Evolutionary conservation across 2,329 filamentous ascomycete species (phyloP), one percentile per base, ranked within the genome.

Genomic region (Exophiala spinifera): DNA sequence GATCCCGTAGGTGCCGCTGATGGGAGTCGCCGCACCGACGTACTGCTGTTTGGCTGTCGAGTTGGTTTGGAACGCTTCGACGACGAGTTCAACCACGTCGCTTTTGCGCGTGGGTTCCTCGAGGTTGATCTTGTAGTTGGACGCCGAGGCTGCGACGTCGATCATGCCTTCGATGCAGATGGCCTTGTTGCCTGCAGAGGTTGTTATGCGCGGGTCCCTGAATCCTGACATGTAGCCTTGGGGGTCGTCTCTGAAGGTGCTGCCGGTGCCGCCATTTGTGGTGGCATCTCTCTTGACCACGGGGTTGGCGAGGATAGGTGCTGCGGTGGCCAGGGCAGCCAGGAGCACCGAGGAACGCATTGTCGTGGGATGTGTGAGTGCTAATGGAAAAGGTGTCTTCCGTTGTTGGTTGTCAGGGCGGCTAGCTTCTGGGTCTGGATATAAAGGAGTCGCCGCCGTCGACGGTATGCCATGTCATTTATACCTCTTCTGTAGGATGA

Each of bases 211-310:
- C 7, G 51, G 17, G 28, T 53, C 49, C 34, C 40, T 53, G 33
- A 47, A 53, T 17, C 51, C 48, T 19, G 19, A 15, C 34, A 51
- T 17, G 23, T 51, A 51, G 7, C 31, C 39, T 28, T 37, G 11
- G 5, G 36, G 39, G 8, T 19, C 31, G 15, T 28, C 34, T 15
- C 10, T 28, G 23, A 45, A 31, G 78, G 79, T 0, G 79, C 10
- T 10, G 28, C 10, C 8, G 28, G 28, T 31, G 79, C 10, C 28
- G 28, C 10, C 8, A 10, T 6, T 31, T 10, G 28, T 10, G 28
- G 7, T 10, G 28, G 28, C 1, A 10, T 31, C 28, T 31, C 28
- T 31, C 11, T 31, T 31, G 6, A 31, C 11, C 28, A 31, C 28
- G 4, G 28, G 28, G 11, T 31, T 31, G 28, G 28, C 28, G 28